Evolutionary conservation across 2,329 filamentous ascomycete species (phyloP), one percentile per base, ranked within the genome.

Genomic region (Colletotrichum camelliae): DNA sequence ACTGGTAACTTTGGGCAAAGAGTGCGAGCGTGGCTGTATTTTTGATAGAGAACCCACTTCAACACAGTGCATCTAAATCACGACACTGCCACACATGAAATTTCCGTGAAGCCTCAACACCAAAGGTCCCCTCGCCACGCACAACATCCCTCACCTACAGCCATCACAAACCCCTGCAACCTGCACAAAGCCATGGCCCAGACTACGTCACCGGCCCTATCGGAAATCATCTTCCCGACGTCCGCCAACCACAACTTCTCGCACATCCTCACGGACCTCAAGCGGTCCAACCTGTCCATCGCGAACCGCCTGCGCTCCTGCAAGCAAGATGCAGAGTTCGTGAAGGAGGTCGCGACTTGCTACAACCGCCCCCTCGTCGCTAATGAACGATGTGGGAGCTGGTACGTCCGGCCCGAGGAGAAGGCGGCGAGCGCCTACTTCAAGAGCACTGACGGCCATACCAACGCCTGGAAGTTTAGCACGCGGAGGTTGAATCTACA

Each of bases 401-500:
- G 97, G 97, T 98, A 98, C 83, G 94, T 98, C 31, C 85, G 88
- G 39, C 93, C 93, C 0, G 84, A 84, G 9, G 81, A 81, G 31
- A 97, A 96, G 84, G 85, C 82, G 2, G 94, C 91, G 37, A 96
- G 94, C 78, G 95, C 94, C 37, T 99, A 98, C 85, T 99, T 98
- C 86, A 99, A 99, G 88, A 98, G 95, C 85, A 99, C 97, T 3
- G 97, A 99, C 85, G 97, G 97, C 1, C 97, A 99, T 83, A 92
- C 93, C 68, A 93, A 95, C 10, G 93, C 97, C 81, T 99, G 97
- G 97, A 91, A 93, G 77, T 98, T 98, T 82, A 98, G 95, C 84
- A 90, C 93, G 27, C 88, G 97, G 77, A 89, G 97, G 78, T 85
- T 98, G 81, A 99, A 99, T 82, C 82, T 98, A 80, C 94, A 98